phyloP scores from a whole-genome alignment of 148 eudicot genomes.

The Fagopyrum homotropicum region DNA sequence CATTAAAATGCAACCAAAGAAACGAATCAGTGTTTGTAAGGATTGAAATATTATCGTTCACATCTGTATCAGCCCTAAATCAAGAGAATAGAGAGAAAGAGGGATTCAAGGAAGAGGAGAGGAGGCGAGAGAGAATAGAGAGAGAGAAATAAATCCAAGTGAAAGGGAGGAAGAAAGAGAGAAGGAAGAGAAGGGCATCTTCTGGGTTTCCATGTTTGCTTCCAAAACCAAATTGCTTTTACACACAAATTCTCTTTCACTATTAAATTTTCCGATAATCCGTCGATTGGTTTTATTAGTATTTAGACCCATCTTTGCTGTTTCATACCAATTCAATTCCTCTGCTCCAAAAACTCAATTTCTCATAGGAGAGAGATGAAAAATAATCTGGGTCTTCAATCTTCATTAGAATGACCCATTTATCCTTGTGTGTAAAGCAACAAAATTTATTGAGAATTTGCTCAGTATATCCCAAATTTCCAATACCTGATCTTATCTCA shows the following conservation, averaged over 20 bases:
- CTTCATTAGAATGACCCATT: slow-evolving; percentile 1
- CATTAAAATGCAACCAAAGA: slow-evolving; percentile 5
- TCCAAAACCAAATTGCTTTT: slow-evolving; percentile 7
- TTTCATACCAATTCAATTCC: slow-evolving; percentile 10
- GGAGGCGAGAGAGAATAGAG: slow-evolving; percentile 12
- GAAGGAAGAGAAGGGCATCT: slow-evolving; percentile 20
- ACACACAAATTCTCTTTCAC: background rate
- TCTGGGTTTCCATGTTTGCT: slow-evolving; percentile 30
- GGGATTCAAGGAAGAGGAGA: slow-evolving; percentile 1
- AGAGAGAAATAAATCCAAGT: slow-evolving; percentile 13
- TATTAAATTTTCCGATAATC: slow-evolving; percentile 1
- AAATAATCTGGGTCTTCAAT: slow-evolving; percentile 6
- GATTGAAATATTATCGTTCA: slow-evolving; percentile 14
- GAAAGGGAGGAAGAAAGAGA: slow-evolving; percentile 9
- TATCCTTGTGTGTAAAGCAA: background rate
- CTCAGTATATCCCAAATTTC: no score
- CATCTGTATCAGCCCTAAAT: slow-evolving; percentile 19
- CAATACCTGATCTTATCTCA: no score
- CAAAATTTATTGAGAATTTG: no score
- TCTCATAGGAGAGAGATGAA: background rate
- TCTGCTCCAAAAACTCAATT: background rate
- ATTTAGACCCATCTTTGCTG: slow-evolving; percentile 11
- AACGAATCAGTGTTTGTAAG: background rate
- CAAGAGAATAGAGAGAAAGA: slow-evolving; percentile 6
- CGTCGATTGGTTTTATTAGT: slow-evolving; percentile 12